A percentile compares a stretch with the other conserved stretches of the same genome.
These are phyloP conservation scores for Aphanomyces astaci DNA, from an alignment of 352 stramenopile species.

Conservation along the genomic window DNA sequence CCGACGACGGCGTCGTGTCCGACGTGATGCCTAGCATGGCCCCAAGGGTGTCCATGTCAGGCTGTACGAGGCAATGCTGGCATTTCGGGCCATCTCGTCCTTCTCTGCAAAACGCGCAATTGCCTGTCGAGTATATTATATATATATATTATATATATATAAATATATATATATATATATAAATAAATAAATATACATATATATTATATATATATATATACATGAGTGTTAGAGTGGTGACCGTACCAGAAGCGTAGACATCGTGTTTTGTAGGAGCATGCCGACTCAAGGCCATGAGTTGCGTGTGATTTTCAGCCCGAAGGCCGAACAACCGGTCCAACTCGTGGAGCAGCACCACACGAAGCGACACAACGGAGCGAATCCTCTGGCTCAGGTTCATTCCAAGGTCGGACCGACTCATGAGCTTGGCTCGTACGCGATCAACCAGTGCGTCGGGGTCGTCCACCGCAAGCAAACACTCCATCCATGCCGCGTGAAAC, in stretches of 20 bases:
- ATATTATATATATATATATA: too few species aligned
- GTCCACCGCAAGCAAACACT: background rate
- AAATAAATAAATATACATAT: too few species aligned
- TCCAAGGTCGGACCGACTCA: constrained; percentile 26
- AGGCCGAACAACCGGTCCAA: constrained; percentile 37
- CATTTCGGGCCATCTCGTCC: constrained; percentile 46
- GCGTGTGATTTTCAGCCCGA: constrained; percentile 29
- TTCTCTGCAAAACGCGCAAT: constrained; percentile 57
- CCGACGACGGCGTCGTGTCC: background rate
- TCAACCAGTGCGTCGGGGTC: constrained; percentile 31
- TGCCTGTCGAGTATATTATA: too few species aligned
- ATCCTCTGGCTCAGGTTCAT: constrained; percentile 48
- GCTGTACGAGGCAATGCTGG: constrained; percentile 44
- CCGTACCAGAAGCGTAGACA: constrained; percentile 39
- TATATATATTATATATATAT: too few species aligned
- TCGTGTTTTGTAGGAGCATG: constrained; percentile 34
- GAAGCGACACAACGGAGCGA: constrained; percentile 35
- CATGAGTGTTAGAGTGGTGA: too few species aligned
- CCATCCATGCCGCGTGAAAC: constrained; percentile 8
- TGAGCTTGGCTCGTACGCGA: constrained; percentile 39
- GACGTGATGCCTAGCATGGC: background rate
- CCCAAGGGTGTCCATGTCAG: constrained; percentile 15
- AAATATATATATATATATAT: too few species aligned
- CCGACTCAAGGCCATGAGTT: constrained; percentile 38
- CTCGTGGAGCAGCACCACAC: constrained; percentile 45